Base-by-base conservation (phyloP, 805 yeast species). In the Wickerhamiella azymoides region DNA sequence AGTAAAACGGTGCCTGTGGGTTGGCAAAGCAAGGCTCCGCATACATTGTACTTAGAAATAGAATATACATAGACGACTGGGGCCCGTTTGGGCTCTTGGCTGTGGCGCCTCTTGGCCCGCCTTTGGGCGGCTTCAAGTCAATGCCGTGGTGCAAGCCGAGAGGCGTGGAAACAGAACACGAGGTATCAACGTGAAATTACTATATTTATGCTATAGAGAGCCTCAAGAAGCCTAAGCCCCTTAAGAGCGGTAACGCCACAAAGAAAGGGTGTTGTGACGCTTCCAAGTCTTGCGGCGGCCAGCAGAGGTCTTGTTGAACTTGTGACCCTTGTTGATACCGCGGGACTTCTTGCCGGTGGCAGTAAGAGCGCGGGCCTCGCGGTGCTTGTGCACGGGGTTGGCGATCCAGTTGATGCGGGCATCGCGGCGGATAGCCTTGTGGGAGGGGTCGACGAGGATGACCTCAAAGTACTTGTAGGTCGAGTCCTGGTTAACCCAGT, bases 271-370 rank as follows among this genome's bases (percentile, higher is more conserved):
- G 92, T 89, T 92, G 78, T 89, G 86, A 72, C 78, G 84, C 85
- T 89, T 92, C 98, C 98, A 89, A 76, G 89, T 92, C 85, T 89
- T 93, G 73, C 94, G 84, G 76, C 96, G 86, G 70, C 98, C 98
- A 65, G 95, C 86, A 65, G 73, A 71, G 79, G 97, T 89, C 81
- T 89, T 86, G 96, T 81, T 78, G 96, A 66, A 92, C 72, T 77
- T 76, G 89, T 92, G 98, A 72, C 98, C 98, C 84, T 89, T 92
- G 94, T 88, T 86, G 80, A 92, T 85, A 84, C 98, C 98, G 80
- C 98, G 84, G 74, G 94, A 85, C 74, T 86, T 82, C 93, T 88
- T 92, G 70, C 98, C 98, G 62, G 88, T 79, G 63, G 95, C 67
- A 66, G 98, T 92, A 66, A 92, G 84, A 73, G 97, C 97, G 81